These are phyloP conservation scores for Myochromella boudieri DNA, from an alignment of 768 basidiomycete genomes.

Conservation along the genomic window DNA sequence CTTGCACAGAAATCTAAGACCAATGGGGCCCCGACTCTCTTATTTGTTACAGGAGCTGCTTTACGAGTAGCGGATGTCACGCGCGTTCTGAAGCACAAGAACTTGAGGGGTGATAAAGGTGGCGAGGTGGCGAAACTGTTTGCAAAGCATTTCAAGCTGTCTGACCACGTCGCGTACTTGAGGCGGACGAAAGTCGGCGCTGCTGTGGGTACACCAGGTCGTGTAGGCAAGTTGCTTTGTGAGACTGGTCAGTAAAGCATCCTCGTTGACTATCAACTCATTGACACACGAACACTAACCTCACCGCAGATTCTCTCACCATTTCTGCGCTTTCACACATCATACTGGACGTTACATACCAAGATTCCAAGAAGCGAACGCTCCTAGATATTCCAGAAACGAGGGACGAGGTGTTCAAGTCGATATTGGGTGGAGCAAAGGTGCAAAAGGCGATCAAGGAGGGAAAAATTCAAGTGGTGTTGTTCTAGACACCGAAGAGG, in stretches of 20 bases:
- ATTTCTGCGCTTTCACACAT: constrained; percentile 81
- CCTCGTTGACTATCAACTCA: background rate
- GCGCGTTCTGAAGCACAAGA: constrained; percentile 66
- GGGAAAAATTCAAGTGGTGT: constrained; percentile 77
- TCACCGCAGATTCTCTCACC: constrained; percentile 61
- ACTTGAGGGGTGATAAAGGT: constrained; percentile 75
- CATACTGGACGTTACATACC: constrained; percentile 73
- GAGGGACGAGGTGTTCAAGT: constrained; percentile 77
- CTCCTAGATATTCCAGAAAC: constrained; percentile 84
- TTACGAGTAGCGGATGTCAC: constrained; percentile 90
- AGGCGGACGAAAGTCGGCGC: constrained; percentile 82
- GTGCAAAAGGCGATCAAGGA: constrained; percentile 63
- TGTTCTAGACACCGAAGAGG: constrained; percentile 50
- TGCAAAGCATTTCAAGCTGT: constrained; percentile 90
- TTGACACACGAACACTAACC: constrained; percentile 9
- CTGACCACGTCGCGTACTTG: constrained; percentile 84
- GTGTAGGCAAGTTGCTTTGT: constrained; percentile 82
- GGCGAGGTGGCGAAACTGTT: constrained; percentile 95
- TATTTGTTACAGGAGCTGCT: constrained; percentile 87
- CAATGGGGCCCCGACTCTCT: constrained; percentile 81
- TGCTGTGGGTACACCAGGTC: constrained; percentile 90
- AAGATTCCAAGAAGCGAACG: constrained; percentile 73
- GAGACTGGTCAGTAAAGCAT: constrained; percentile 67
- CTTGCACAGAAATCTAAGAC: constrained; percentile 74
- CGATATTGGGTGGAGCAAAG: constrained; percentile 61